These are phyloP conservation scores for Panicum miliaceum DNA, from an alignment of 176 grass and related monocot genomes.

Conservation along the genomic window DNA sequence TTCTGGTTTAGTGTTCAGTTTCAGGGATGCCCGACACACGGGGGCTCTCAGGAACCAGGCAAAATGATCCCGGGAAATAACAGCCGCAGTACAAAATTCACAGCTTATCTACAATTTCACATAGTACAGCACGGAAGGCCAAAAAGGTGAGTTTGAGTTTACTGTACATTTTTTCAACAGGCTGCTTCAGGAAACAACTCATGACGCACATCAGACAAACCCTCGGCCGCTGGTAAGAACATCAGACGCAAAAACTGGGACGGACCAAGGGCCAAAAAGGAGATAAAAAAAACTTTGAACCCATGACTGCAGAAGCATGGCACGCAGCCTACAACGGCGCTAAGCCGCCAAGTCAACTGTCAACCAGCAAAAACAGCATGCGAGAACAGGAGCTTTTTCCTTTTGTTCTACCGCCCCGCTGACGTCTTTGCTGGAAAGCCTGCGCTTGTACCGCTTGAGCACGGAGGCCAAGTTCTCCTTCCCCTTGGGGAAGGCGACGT, in stretches of 20 bases:
- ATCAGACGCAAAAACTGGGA: not conserved
- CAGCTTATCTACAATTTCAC: not conserved
- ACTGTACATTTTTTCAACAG: not conserved
- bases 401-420: not conserved
- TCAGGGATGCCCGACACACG: no score
- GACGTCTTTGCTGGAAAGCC: conserved; percentile 66
- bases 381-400: no score
- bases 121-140: not conserved
- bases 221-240: not conserved
- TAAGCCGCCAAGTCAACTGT: no score
- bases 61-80: not conserved
- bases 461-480: conserved; percentile 97
- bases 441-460: conserved; percentile 89
- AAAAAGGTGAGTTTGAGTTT: not conserved
- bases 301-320: not conserved
- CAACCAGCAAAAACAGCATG: not conserved
- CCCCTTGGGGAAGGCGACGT: conserved; percentile 93
- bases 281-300: not conserved
- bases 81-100: not conserved
- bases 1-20: no score
- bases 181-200: not conserved
- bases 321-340: not conserved
- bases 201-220: not conserved
- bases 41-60: not conserved
- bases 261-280: not conserved